A percentile compares a stretch with the other conserved stretches of the same genome.
These are phyloP conservation scores for Ceratobasidium sp. DNA, from an alignment of 1,284 basidiomycete genomes.

Conservation along the genomic window DNA sequence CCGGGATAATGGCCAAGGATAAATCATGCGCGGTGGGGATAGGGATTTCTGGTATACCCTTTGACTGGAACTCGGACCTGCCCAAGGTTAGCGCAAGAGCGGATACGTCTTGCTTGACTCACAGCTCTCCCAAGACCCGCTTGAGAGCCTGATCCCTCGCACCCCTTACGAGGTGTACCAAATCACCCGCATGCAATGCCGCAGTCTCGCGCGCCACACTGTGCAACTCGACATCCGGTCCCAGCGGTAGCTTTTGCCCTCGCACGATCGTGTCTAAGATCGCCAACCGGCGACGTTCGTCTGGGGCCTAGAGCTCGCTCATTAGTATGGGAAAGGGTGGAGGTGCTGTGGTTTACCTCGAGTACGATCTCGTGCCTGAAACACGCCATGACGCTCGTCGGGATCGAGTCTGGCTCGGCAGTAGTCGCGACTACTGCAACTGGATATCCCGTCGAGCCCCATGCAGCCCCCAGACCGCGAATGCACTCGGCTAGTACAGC, in stretches of 20 bases:
- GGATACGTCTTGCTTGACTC: constrained; percentile 15
- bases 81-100: background rate
- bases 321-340: background rate
- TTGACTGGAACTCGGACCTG: constrained; percentile 7
- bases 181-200: constrained; percentile 85
- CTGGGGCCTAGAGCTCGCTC: constrained; percentile 67
- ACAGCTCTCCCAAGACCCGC: constrained; percentile 57
- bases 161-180: constrained; percentile 72
- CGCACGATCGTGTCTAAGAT: constrained; percentile 65
- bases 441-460: constrained; percentile 68
- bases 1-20: constrained; percentile 59
- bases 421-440: constrained; percentile 80
- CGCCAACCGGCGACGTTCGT: constrained; percentile 72
- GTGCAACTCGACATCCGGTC: constrained; percentile 79
- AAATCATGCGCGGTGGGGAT: constrained; percentile 45
- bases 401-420: constrained; percentile 70
- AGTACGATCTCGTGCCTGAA: constrained; percentile 91
- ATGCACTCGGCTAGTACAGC: constrained; percentile 73
- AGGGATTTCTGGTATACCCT: constrained; percentile 32
- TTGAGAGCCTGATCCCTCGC: constrained; percentile 67
- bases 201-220: constrained; percentile 88
- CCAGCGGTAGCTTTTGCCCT: constrained; percentile 53
- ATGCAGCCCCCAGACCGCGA: constrained; percentile 59
- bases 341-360: constrained; percentile 57
- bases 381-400: constrained; percentile 68